Conservation (phyloP, 257 asterid species). For the Ajuga chamaepitys region DNA sequence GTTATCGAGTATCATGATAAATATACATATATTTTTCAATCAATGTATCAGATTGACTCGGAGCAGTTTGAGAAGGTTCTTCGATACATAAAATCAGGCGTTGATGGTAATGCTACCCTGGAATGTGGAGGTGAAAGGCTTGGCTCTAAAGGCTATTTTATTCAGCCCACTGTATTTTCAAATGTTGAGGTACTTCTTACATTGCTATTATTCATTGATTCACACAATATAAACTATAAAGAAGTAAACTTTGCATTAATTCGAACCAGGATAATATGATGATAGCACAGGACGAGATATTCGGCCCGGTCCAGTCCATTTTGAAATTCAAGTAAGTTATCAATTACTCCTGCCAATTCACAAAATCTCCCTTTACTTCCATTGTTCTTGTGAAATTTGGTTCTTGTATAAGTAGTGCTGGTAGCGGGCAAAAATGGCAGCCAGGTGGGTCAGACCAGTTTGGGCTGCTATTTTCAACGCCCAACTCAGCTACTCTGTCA, state of each 20-base stretch:
- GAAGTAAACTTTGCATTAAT: not conserved
- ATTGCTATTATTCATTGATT: not conserved
- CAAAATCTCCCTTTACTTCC: too few relatives aligned
- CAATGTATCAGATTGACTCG: conserved; percentile 40
- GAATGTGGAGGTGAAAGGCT: conserved; percentile 68
- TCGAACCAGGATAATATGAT: conserved; percentile 52
- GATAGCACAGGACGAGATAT: conserved; percentile 72
- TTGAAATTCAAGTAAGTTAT: conserved; percentile 64
- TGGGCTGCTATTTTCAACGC: too few relatives aligned
- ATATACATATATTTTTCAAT: not conserved
- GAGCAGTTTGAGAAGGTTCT: conserved; percentile 70
- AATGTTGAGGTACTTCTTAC: conserved; percentile 49
- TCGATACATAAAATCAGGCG: conserved; percentile 54
- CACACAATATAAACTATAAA: too few relatives aligned
- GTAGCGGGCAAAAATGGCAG: too few relatives aligned
- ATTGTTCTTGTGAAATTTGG: too few relatives aligned
- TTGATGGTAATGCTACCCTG: conserved; percentile 48
- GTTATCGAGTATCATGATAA: too few relatives aligned
- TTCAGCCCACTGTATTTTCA: conserved; percentile 78
- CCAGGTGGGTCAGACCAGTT: too few relatives aligned
- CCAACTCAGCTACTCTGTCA: too few relatives aligned
- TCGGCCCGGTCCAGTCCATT: conserved; percentile 77
- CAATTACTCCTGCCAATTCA: not conserved
- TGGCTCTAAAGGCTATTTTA: conserved; percentile 66
- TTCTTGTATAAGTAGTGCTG: too few relatives aligned